Evolutionary conservation across 2,329 filamentous ascomycete genomes (phyloP).

Genomic region (Ambrosiella xylebori): DNA sequence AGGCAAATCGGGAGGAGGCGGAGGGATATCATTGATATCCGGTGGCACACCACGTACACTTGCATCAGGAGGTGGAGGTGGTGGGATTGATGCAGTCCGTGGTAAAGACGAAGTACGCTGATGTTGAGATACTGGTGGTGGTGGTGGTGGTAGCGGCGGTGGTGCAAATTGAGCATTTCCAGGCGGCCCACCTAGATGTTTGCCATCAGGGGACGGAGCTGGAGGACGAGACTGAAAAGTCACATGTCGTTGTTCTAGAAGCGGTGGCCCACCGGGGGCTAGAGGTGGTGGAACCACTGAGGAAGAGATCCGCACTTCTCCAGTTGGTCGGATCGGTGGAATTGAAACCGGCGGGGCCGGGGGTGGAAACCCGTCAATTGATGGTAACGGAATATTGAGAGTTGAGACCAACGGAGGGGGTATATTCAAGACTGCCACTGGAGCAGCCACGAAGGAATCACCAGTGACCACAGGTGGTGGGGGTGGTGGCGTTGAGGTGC

Average conservation of each 20-base stretch:
- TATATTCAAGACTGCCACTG: not conserved
- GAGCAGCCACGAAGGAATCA: not conserved
- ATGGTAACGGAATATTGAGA: not conserved
- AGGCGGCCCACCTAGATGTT: not conserved
- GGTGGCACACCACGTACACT: not conserved
- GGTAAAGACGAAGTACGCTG: not conserved
- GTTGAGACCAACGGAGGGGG: not conserved
- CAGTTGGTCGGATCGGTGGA: not conserved
- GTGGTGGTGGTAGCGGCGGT: not conserved
- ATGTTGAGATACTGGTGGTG: not conserved
- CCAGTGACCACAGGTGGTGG: not conserved
- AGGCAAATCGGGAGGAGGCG: not conserved
- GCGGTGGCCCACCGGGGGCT: not conserved
- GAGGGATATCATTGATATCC: not conserved
- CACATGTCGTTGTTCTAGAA: not conserved
- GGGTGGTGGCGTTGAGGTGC: not conserved
- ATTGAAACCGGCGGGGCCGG: not conserved
- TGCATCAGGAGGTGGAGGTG: not conserved
- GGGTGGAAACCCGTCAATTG: not conserved
- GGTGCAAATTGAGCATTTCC: not conserved
- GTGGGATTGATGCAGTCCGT: not conserved
- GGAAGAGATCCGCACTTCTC: not conserved
- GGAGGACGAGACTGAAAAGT: not conserved
- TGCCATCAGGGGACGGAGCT: constrained; percentile 1
- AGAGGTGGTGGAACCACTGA: constrained; percentile 2